phyloP scores from a whole-genome alignment of 371 early-diverging fungal genomes.

The Entomophthora muscae region DNA sequence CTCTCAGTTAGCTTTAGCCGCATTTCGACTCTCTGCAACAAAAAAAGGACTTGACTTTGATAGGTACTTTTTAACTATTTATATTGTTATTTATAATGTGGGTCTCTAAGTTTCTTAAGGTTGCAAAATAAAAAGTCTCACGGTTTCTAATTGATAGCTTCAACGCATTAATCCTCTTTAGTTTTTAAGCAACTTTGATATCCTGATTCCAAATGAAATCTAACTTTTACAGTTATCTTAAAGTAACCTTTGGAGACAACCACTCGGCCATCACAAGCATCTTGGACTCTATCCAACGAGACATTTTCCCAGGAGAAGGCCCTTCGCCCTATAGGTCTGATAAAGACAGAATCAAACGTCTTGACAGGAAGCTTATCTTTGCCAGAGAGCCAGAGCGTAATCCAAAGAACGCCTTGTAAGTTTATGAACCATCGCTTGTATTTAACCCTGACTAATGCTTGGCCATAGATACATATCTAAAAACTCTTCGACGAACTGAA shows the following conservation, averaged over 20 bases:
- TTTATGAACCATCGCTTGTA: not conserved
- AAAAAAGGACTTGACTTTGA: conserved; percentile 25
- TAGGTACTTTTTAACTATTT: conserved; percentile 14
- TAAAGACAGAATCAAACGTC: conserved; percentile 16
- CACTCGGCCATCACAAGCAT: conserved; percentile 18
- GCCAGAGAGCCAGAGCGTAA: conserved; percentile 51
- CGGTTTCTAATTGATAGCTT: not conserved
- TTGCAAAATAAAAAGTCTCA: not conserved
- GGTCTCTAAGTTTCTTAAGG: not conserved
- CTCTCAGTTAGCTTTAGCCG: conserved; percentile 69
- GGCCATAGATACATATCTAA: not conserved
- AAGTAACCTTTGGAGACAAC: conserved; percentile 15
- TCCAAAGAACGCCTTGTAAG: conserved; percentile 44
- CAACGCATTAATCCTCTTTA: not conserved
- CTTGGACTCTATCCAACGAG: conserved; percentile 20
- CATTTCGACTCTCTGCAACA: conserved; percentile 43
- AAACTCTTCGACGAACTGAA: too few species aligned
- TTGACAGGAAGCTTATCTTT: conserved; percentile 35
- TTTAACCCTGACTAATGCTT: not conserved
- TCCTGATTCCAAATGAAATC: not conserved
- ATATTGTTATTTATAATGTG: not conserved
- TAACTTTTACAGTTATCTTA: conserved; percentile 11
- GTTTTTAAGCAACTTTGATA: not conserved
- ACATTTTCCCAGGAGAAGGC: conserved; percentile 18
- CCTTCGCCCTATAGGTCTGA: conserved; percentile 21